Evolutionary conservation across 306 rosid genomes (phyloP), one percentile per base, ranked within the genome.

Genomic region (Hippophae tibetana): DNA sequence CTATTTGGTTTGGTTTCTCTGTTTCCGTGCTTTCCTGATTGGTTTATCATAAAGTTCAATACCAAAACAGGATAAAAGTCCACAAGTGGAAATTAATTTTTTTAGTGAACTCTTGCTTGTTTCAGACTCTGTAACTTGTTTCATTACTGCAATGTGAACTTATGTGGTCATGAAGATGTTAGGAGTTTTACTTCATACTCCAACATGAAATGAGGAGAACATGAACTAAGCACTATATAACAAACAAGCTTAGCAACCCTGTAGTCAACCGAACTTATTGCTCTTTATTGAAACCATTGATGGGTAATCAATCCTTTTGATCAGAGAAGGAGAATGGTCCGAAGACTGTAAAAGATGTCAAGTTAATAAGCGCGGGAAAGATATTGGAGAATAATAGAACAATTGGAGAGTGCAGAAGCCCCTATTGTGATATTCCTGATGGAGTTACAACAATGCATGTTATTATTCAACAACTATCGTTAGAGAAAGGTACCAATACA

Each of bases 401-500:
- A 44, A 83, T 90, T 8, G 88, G 83, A 46, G 97, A 90, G 63
- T 87, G 97, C 66, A 83, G 60, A 59, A 90, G 94, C 82, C 95
- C 94, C 31, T 78, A 87, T 64, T 74, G 69, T 12, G 88, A 90
- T 56, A 73, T 81, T 54, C 94, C 90, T 25, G 97, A 87, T 12
- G 87, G 85, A 63, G 86, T 89, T 40, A 90, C 95, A 48, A 90
- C 96, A 26, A 90, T 90, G 96, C 97, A 79, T 60, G 96, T 87
- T 38, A 76, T 90, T 61, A 83, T 90, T 69, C 96, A 85, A 67
- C 89, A 80, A 54, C 85, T 89, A 11, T 54, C 76, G 23, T 47
- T 52, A 61, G 96, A 87, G 52, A 90, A 87, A 87, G 97, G 97
- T 90, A 56, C 53, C n/a, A 64, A 14, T 6, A 6, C 42, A 26